Percentiles rank a stretch among this genome's conserved stretches.
Evolutionary conservation across 805 yeast species (phyloP).

Genomic region (Metschnikowia noctiluminum): DNA sequence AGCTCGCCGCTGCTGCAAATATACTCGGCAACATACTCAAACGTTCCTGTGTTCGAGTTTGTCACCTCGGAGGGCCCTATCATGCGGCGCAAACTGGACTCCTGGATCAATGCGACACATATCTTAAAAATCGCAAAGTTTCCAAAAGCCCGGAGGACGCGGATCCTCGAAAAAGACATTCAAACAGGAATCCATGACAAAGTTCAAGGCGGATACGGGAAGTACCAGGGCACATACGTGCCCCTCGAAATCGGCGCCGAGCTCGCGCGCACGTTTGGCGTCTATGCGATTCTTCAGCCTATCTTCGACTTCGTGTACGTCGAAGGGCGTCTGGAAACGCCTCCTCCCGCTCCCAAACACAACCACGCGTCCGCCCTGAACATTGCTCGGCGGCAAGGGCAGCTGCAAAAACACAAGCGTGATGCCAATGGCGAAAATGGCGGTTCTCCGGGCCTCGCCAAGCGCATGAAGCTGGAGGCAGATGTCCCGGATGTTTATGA

Average conservation of each 20-base stretch:
- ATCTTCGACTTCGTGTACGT: slow-evolving; percentile 57
- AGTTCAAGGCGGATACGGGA: slow-evolving; percentile 73
- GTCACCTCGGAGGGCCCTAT: slow-evolving; percentile 68
- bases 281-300: slow-evolving; percentile 54
- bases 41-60: slow-evolving; percentile 67
- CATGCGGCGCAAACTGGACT: slow-evolving; percentile 62
- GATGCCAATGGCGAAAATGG: neutral
- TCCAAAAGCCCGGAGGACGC: slow-evolving; percentile 61
- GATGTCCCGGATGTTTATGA: neutral
- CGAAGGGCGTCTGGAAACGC: slow-evolving; percentile 41
- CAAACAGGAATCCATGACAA: slow-evolving; percentile 64
- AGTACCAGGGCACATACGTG: slow-evolving; percentile 53
- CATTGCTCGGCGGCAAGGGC: slow-evolving; percentile 29
- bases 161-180: slow-evolving; percentile 61
- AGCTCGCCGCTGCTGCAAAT: slow-evolving; percentile 25
- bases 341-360: slow-evolving; percentile 48
- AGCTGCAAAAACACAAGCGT: slow-evolving; percentile 10
- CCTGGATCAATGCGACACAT: slow-evolving; percentile 72
- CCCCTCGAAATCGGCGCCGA: slow-evolving; percentile 41
- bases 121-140: slow-evolving; percentile 64
- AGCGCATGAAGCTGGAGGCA: slow-evolving; percentile 13
- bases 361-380: slow-evolving; percentile 45
- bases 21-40: slow-evolving; percentile 72
- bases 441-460: neutral
- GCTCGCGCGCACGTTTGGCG: slow-evolving; percentile 38